Conservation (phyloP, 805 yeast genomes). For the Wickerhamomyces alni region DNA sequence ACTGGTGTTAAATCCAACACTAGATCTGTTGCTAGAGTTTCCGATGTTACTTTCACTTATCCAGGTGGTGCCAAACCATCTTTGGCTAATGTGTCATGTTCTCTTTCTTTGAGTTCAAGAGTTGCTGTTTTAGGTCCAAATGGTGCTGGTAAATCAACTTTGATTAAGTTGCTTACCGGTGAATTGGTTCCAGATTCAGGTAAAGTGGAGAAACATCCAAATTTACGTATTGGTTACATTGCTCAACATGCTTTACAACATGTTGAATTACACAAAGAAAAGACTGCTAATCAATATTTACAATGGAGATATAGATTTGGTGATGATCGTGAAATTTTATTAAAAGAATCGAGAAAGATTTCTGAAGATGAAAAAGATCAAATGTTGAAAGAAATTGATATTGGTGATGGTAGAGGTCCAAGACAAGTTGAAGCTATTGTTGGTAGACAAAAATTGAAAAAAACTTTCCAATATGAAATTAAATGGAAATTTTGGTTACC, state of each 20-base stretch:
- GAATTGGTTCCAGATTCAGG: constrained; percentile 85
- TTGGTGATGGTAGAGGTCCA: constrained; percentile 83
- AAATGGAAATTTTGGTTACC: constrained; percentile 94
- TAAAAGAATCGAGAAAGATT: constrained; percentile 89
- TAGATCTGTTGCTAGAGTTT: constrained; percentile 85
- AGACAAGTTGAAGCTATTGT: constrained; percentile 90
- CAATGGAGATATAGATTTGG: constrained; percentile 99
- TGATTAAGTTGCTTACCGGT: constrained; percentile 88
- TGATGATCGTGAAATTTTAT: constrained; percentile 93
- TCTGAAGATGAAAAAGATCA: constrained; percentile 71
- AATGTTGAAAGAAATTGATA: constrained; percentile 72
- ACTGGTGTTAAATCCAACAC: constrained; percentile 97
- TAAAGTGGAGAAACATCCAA: constrained; percentile 95
- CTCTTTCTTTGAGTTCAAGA: constrained; percentile 92
- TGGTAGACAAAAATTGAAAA: constrained; percentile 95
- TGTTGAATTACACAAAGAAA: constrained; percentile 94
- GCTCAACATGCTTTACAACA: constrained; percentile 98
- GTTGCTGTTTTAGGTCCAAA: constrained; percentile 96
- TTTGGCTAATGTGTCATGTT: constrained; percentile 70
- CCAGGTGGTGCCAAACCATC: constrained; percentile 90
- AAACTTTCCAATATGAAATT: constrained; percentile 92
- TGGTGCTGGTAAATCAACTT: constrained; percentile 98
- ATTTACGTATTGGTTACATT: constrained; percentile 95
- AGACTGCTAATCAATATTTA: constrained; percentile 94
- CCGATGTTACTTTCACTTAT: constrained; percentile 79